Base-by-base conservation (phyloP, 2,329 filamentous ascomycete species). In the Pseudopithomyces chartarum region DNA sequence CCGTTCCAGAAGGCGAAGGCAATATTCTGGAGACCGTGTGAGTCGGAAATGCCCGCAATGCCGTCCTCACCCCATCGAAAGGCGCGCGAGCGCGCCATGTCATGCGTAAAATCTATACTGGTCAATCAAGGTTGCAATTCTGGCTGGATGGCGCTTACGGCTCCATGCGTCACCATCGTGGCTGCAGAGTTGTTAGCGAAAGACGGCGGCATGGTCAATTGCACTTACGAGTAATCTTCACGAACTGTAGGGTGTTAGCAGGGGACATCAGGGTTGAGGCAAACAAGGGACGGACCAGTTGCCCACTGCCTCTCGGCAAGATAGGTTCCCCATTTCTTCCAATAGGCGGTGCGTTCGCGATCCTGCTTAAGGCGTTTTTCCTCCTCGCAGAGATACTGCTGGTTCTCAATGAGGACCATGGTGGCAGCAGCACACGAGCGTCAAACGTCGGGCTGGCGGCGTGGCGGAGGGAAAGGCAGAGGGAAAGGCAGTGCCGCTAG, bases 321-420 rank as follows among this genome's bases (percentile, higher is more conserved):
- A 73, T 97, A 98, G 22, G 93, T 89, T 54, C 94, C 94, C 92
- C 93, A 97, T 87, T 90, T 92, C 86, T 98, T 98, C 94, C 94
- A 98, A 81, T 98, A 98, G 76, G 91, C 94, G 63, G 80, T 85
- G 62, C 89, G 88, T 63, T 94, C 86, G 57, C 88, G 86, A 78
- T 98, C 94, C 73, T 97, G 87, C 73, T 90, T 89, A 66, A 98
- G 84, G 48, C 95, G 89, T 77, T 90, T 90, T 82, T 98, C 94
- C 80, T 98, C 94, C 77, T 90, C 88, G 58, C 90, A 92, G 73
- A 94, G 84, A 77, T 92, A 93, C 74, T 95, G 90, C 78, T 95
- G 87, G 72, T 89, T 87, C 78, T 96, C 92, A 73, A 95, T 89
- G 71, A 96, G 85, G 74, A 97, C 93, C 94, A 98, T 98, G 62